Base-by-base conservation (phyloP, 192 early-diverging fungal genomes). In the Coemansia erecta region DNA sequence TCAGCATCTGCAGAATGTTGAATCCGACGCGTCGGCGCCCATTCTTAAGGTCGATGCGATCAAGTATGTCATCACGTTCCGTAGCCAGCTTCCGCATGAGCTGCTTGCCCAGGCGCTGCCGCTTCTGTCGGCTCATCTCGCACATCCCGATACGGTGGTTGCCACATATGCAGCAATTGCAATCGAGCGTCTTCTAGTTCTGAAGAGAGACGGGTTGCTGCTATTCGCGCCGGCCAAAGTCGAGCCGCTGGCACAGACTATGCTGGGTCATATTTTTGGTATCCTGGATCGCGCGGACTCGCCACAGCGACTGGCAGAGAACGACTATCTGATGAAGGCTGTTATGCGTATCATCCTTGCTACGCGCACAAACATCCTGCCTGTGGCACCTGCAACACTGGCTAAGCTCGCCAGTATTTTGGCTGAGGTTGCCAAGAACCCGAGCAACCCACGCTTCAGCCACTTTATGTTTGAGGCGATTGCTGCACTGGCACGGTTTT, bases 381-480 rank as follows among this genome's bases (percentile, higher is more conserved):
- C 89, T 1, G 80, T 84, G 56, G 92, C 86, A 18, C 84, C 83
- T 37, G 82, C 88, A 4, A 81, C 94, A 37, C 83, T 96, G 65
- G 78, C 42, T 37, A 84, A 89, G 45, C 70, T 98, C 63, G 93
- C 88, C 1, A 75, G 70, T 18, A 91, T 97, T 49, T 82, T 98
- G 60, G 80, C 80, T 14, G 83, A 88, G 50, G 90, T 99, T 9
- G 89, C 89, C 75, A 86, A 87, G 64, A 99, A 99, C 71, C 97
- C 97, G 28, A 92, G 90, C 73, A 98, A 99, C 74, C 95, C 97
- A 1, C 88, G 85, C 37, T 99, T 99, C 88, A 98, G 91, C 72
- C 95, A 99, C 77, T 99, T 87, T 75, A 73, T 91, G 47, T 99
- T 99, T 70, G 97, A 99, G 72, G 84, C 91, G 18, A 81, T 99